Evolutionary conservation across 1,139 yeast genomes (phyloP).

Genomic region (Lodderomyces elongisporus): DNA sequence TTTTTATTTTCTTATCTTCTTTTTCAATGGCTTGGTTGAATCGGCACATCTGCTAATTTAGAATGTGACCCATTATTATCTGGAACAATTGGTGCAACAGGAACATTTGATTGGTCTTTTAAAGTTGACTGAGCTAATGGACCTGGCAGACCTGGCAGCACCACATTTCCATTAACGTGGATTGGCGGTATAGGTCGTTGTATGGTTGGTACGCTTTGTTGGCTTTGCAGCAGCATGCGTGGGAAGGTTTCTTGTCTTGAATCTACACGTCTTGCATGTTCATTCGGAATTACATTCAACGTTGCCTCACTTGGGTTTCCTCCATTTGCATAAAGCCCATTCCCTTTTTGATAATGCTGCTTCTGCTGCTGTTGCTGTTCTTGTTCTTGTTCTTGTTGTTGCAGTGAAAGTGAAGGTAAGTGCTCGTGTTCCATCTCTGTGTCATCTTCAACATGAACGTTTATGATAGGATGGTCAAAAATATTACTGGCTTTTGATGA

Average conservation of each 20-base stretch:
- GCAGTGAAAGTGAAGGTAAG: neutral
- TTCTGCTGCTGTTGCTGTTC: neutral
- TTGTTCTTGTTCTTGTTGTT: neutral
- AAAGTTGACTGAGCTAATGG: too few relatives aligned
- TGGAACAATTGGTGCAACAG: neutral
- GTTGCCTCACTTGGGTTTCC: constrained; percentile 8
- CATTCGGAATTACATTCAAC: constrained; percentile 9
- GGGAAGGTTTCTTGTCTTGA: constrained; percentile 10
- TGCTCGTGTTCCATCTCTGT: constrained; percentile 1
- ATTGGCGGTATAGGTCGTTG: too few relatives aligned
- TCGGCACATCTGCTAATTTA: neutral
- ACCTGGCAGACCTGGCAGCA: too few relatives aligned
- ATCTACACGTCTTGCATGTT: constrained; percentile 6
- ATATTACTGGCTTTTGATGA: neutral
- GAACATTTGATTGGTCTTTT: too few relatives aligned
- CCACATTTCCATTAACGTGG: too few relatives aligned
- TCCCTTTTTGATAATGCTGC: neutral
- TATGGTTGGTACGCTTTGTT: too few relatives aligned
- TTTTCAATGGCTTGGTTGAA: constrained; percentile 1
- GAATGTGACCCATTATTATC: neutral
- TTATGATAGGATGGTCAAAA: constrained; percentile 6
- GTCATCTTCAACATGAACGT: constrained; percentile 6
- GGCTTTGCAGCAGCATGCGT: too few relatives aligned
- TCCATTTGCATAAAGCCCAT: neutral
- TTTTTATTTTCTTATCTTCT: neutral